Evolutionary conservation across 495 filamentous ascomycete genomes (phyloP).

Genomic region (Lasiosphaeria hispida): DNA sequence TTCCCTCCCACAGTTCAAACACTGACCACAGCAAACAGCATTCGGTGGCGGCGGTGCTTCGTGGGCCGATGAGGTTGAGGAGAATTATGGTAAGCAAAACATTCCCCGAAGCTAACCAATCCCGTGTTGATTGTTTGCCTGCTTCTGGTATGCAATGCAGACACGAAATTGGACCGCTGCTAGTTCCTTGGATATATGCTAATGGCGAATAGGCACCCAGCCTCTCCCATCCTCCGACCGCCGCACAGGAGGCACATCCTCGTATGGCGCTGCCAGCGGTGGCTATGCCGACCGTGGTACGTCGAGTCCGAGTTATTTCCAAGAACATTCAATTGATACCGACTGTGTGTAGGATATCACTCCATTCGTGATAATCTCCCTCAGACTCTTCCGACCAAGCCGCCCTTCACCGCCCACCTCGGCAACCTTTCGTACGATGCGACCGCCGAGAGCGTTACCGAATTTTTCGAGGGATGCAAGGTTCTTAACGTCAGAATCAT

Average conservation of each 20-base stretch:
- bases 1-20: not conserved
- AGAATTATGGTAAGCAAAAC: conserved; percentile 61
- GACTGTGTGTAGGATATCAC: conserved; percentile 49
- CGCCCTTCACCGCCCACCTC: conserved; percentile 91
- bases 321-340: conserved; percentile 15
- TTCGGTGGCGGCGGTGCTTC: conserved; percentile 71
- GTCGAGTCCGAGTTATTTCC: conserved; percentile 9
- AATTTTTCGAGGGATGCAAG: conserved; percentile 81
- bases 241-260: conserved; percentile 25
- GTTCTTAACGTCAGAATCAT: conserved; percentile 91
- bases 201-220: conserved; percentile 38
- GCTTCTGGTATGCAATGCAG: conserved; percentile 7
- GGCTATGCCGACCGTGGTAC: conserved; percentile 38
- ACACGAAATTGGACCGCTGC: not conserved
- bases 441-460: conserved; percentile 71
- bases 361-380: conserved; percentile 75
- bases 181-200: not conserved
- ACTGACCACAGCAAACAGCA: conserved; percentile 49
- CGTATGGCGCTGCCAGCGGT: conserved; percentile 32
- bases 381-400: conserved; percentile 71
- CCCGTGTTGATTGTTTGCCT: conserved; percentile 1
- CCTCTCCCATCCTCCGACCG: conserved; percentile 44
- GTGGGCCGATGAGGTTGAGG: conserved; percentile 98
- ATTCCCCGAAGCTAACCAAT: not conserved
- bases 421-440: conserved; percentile 96